phyloP scores from a whole-genome alignment of 805 yeast genomes.

The Sporopachydermia quercuum region DNA sequence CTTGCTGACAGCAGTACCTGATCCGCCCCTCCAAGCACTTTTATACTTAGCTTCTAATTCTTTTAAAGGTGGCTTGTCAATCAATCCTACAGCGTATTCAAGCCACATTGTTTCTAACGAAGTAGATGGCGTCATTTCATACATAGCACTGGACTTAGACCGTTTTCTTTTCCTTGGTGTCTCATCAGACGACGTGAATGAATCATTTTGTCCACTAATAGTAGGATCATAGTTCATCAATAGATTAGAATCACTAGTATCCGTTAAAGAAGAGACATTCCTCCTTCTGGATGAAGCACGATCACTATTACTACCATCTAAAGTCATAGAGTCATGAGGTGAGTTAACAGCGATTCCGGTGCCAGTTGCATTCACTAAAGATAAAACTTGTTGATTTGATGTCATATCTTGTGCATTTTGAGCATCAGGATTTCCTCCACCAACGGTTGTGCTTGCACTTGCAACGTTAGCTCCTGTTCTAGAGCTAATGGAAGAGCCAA shows the following conservation, averaged over 20 bases:
- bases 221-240: not conserved
- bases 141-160: not conserved
- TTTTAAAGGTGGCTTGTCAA: constrained; percentile 37
- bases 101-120: constrained; percentile 39
- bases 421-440: not conserved
- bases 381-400: not conserved
- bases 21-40: constrained; percentile 39
- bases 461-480: too few relatives aligned
- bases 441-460: not conserved
- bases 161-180: not conserved
- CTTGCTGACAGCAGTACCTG: constrained; percentile 32
- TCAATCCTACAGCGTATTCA: constrained; percentile 37
- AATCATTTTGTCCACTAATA: not conserved
- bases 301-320: not conserved
- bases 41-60: constrained; percentile 33
- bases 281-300: not conserved
- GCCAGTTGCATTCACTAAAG: not conserved
- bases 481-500: too few relatives aligned
- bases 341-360: not conserved
- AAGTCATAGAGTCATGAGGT: not conserved
- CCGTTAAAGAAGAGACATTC: not conserved
- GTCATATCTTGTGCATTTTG: not conserved
- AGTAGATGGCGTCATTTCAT: constrained; percentile 25
- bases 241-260: not conserved
- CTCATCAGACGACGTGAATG: not conserved